Evolutionary conservation across 495 filamentous ascomycete species (phyloP), one percentile per base, ranked within the genome.

Genomic region (Xanthoparmelia taractica): DNA sequence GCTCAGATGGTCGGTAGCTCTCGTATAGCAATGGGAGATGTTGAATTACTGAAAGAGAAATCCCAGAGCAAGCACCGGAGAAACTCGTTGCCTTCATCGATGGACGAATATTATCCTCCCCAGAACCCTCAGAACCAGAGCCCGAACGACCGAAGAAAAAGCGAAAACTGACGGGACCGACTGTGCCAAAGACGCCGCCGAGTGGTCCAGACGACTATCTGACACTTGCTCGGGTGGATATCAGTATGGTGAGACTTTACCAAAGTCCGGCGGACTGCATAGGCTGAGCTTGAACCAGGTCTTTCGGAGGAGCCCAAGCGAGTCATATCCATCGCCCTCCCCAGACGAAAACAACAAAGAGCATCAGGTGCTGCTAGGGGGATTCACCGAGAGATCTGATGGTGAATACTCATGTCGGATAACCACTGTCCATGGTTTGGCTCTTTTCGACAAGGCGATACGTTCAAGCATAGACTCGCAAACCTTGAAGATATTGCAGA

Each of bases 141-240:
- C 25, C 31, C 45, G 62, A 65, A 40, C 58, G 37, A 37, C 58
- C 62, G 2, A 65, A 54, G 27, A 67, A 67, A 29, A 50, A 58
- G 18, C 66, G 62, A 31, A 67, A 65, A 40, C 27, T 61, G 13
- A 55, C 31, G 1, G 43, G 4, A 17, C 33, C 36, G 27, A 48
- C n/a, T 10, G 7, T 31, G 10, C 23, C 66, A 65, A 23, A 47
- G 23, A 18, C 57, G 37, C 17, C 57, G 20, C 38, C 43, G 18
- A 48, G 23, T 20, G 50, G 6, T 62, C 20, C 25, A 23, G 27
- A 65, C 55, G 61, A 61, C 13, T 63, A 48, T 25, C 18, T 70
- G 36, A 66, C 63, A 29, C 57, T 70, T 20, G 61, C 68, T 38
- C 56, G 52, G 40, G 43, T 67, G 27, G 68, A 70, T 27, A 52